Base-by-base conservation (phyloP, 371 early-diverging fungal species). In the Dichotomocladium elegans region DNA sequence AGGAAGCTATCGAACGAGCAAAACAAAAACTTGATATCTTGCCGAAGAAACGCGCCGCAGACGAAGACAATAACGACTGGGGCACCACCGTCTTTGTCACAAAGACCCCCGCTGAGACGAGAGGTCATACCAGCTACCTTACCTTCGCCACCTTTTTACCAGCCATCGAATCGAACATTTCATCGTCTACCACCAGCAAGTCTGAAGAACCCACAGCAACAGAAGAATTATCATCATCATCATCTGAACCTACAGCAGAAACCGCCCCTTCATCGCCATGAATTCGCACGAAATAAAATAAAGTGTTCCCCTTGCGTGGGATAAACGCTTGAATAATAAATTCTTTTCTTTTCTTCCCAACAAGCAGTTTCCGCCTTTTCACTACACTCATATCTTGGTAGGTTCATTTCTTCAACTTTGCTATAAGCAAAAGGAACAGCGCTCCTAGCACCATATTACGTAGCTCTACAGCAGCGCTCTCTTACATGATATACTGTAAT, bases 71-170 rank as follows among this genome's bases (percentile, higher is more conserved):
- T 17, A 51, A 70, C 15, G 37, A 37, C 1, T 1, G 34, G 34
- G n/a, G n/a, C 12, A 53, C 67, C 25, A 68, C 63, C 15, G 58
- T 80, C 42, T 29, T 70, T 21, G 68, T 72, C 19, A 60, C 75
- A 24, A 72, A 66, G 51, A 72, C 79, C 7, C 55, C 72, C 6
- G 57, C 58, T 1, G 80, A 77, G 43, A 63, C 72, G 14, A 68
- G 72, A 26, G 96, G 96, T 2, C 96, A 96, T 66, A 96, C 96
- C 1, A 93, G 94, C 40, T 96, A 91, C 56, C 72, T 96, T 57
- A 89, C 94, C 3, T 96, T 96, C 85, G 95, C 95, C 19, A 86
- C 88, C 6, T 80, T 90, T 48, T 65, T 86, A 21, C 89, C 92
- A 42, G 53, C 56, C 22, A 56, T 62, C 46, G 55, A 57, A 26